Percentiles rank a stretch among this genome's conserved stretches.
Evolutionary conservation across 2,329 filamentous ascomycete genomes (phyloP).

Genomic region (Colletotrichum tamarilloi): DNA sequence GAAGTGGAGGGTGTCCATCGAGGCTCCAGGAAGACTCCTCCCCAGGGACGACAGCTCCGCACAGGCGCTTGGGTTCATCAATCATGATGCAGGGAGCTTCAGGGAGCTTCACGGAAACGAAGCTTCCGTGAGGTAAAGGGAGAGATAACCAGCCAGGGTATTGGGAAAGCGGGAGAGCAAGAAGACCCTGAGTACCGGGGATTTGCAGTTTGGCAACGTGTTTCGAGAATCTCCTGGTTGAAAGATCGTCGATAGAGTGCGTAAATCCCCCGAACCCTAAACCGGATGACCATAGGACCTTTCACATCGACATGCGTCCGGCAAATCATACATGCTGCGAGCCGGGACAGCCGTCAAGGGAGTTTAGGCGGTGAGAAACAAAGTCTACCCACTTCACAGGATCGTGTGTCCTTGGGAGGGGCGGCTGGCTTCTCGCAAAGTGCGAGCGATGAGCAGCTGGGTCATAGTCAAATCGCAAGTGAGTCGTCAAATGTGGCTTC

Average conservation of each 20-base stretch:
- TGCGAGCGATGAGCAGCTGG: background rate
- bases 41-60: constrained; percentile 3
- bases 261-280: constrained; percentile 34
- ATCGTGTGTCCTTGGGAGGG: background rate
- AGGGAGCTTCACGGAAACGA: constrained; percentile 16
- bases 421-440: background rate
- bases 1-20: background rate
- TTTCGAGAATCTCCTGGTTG: constrained; percentile 28
- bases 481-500: background rate
- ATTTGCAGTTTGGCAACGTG: constrained; percentile 30
- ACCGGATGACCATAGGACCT: constrained; percentile 18
- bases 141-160: background rate
- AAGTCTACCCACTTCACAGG: background rate
- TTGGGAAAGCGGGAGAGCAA: background rate
- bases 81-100: constrained; percentile 12
- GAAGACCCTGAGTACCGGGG: constrained; percentile 19
- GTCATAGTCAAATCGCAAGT: background rate
- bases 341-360: background rate
- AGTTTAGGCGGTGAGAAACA: background rate
- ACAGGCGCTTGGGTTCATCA: background rate
- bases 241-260: constrained; percentile 33
- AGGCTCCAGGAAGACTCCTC: background rate
- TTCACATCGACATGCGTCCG: background rate
- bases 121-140: constrained; percentile 7
- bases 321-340: background rate